phyloP scores from a whole-genome alignment of 257 asterid species.

The Solanum lycopersicoides region DNA sequence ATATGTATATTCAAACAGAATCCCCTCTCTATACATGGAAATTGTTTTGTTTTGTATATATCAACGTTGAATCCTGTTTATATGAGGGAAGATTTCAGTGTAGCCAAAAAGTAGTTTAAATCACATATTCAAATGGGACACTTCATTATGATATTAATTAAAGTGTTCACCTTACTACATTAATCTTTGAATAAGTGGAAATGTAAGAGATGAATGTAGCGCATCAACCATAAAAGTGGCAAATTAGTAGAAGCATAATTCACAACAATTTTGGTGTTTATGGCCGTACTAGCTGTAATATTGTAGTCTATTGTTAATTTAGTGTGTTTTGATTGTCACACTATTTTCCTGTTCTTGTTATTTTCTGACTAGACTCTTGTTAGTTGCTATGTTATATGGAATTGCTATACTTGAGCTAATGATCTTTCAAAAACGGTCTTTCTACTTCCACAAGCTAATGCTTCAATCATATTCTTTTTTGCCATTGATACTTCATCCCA shows the following conservation, averaged over 20 bases:
- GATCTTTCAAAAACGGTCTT: no score
- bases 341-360: neutral
- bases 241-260: neutral
- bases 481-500: no score
- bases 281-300: neutral
- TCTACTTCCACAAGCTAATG: no score
- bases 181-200: neutral
- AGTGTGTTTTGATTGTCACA: no score
- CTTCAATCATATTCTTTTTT: no score
- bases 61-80: neutral
- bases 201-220: neutral
- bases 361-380: rapidly evolving
- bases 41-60: neutral
- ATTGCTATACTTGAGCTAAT: rapidly evolving
- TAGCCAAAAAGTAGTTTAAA: neutral
- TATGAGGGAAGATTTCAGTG: neutral
- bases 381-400: neutral
- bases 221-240: neutral
- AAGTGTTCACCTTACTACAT: neutral
- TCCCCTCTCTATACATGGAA: neutral
- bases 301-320: neutral
- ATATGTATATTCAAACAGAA: neutral
- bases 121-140: no score
- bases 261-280: neutral
- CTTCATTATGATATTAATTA: no score